These are phyloP conservation scores for Orbilia javanica DNA, from an alignment of 2,329 filamentous ascomycete genomes.

Conservation along the genomic window DNA sequence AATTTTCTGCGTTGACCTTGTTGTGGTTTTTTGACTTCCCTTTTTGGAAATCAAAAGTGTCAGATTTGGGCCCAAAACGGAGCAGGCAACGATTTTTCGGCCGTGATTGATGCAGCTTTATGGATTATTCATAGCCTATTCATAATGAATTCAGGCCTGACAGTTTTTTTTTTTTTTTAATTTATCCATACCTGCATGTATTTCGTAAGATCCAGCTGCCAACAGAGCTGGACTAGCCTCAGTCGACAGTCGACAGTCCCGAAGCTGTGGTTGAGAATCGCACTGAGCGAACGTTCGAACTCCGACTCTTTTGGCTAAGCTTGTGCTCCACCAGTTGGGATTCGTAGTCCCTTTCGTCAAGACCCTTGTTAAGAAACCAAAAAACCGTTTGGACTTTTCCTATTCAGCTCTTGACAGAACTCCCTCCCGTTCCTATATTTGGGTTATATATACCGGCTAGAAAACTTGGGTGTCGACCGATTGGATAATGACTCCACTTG, in stretches of 20 bases:
- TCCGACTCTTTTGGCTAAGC: no score
- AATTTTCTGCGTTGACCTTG: neutral
- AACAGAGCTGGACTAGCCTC: no score
- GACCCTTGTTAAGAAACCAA: no score
- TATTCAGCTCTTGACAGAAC: conserved; percentile 10
- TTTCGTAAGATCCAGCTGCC: neutral
- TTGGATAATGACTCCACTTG: neutral
- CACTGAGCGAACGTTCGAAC: neutral
- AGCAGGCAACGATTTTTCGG: neutral
- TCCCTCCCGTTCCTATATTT: conserved; percentile 2
- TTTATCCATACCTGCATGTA: neutral
- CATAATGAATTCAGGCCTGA: no score
- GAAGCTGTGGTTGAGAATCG: conserved; percentile 7
- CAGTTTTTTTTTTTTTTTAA: no score
- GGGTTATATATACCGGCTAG: neutral
- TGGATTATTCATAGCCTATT: no score
- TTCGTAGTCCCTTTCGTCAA: neutral
- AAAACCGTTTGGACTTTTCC: neutral
- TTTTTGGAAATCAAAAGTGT: neutral
- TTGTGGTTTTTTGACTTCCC: neutral
- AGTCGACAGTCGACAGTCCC: neutral
- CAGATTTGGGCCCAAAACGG: neutral
- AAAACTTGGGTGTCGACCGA: neutral
- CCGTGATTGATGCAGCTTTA: no score
- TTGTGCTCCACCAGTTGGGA: neutral